Evolutionary conservation across 2,329 filamentous ascomycete species (phyloP).

Genomic region (Albophoma yamanashiensis): DNA sequence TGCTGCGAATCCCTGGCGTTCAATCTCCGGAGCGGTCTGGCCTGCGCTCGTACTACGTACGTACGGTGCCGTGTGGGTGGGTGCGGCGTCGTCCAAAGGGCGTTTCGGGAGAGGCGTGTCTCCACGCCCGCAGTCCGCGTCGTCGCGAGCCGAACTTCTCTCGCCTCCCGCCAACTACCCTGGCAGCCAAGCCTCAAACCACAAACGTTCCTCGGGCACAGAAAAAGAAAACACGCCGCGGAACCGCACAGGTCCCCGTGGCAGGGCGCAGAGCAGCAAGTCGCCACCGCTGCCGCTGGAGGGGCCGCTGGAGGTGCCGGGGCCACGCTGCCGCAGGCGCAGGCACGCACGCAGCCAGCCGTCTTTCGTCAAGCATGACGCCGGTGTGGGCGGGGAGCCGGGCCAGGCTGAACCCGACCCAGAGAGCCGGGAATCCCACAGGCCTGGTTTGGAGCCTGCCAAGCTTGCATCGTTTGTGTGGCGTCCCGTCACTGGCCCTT

Average conservation of each 20-base stretch:
- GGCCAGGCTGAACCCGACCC: slow-evolving; percentile 1
- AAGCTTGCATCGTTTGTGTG: not conserved
- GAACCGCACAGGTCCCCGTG: not conserved
- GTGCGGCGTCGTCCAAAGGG: too few relatives aligned
- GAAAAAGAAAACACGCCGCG: not conserved
- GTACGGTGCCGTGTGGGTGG: too few relatives aligned
- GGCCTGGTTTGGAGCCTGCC: not conserved
- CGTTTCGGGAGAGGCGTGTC: not conserved
- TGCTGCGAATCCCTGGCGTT: not conserved
- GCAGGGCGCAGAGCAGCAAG: too few relatives aligned
- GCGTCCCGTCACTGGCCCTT: not conserved
- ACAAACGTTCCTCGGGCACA: not conserved
- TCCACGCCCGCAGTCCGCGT: not conserved
- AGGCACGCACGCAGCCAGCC: not conserved
- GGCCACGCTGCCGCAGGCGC: not conserved
- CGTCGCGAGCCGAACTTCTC: too few relatives aligned
- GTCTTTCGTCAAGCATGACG: not conserved
- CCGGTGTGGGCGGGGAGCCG: not conserved
- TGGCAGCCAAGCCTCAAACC: not conserved
- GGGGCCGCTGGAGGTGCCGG: too few relatives aligned
- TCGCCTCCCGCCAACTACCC: not conserved
- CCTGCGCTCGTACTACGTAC: too few relatives aligned
- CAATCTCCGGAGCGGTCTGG: not conserved
- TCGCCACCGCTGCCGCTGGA: not conserved
- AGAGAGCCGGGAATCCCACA: slow-evolving; percentile 4